Percentiles rank a stretch among this genome's conserved stretches.
These are phyloP conservation scores for Neurospora sp. DNA, from an alignment of 495 filamentous ascomycete species.

Conservation along the genomic window DNA sequence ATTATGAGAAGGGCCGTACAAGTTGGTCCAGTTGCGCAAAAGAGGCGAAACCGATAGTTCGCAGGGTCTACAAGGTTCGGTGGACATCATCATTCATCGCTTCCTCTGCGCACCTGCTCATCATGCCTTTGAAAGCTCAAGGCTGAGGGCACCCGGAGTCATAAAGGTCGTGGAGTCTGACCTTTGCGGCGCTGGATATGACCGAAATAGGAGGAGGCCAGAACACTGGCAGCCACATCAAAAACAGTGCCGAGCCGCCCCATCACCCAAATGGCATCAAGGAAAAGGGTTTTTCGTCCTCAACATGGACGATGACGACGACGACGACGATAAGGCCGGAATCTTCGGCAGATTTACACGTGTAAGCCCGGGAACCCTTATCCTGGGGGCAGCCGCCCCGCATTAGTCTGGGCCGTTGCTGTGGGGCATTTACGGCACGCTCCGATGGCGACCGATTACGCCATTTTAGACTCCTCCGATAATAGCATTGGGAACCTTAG, in stretches of 20 bases:
- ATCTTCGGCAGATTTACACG: background rate
- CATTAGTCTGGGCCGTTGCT: conserved; percentile 5
- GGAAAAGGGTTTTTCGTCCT: background rate
- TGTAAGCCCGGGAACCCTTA: background rate
- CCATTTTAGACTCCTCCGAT: conserved; percentile 9
- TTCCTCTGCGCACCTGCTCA: background rate
- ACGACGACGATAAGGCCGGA: background rate
- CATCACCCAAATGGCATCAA: background rate
- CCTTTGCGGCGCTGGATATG: conserved; percentile 3
- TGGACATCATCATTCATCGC: background rate
- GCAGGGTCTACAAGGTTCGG: background rate
- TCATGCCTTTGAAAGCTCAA: background rate
- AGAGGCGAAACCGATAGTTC: background rate
- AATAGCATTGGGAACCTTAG: background rate
- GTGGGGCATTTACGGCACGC: conserved; percentile 7
- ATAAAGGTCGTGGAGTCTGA: background rate
- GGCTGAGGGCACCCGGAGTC: background rate
- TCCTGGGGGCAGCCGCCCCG: conserved; percentile 8
- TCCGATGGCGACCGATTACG: conserved; percentile 22
- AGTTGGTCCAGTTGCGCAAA: background rate
- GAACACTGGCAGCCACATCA: background rate
- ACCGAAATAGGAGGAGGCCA: background rate
- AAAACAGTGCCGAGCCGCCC: background rate
- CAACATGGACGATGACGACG: background rate
- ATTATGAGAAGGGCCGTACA: background rate